phyloP scores from a whole-genome alignment of 345 rosid genomes.

The Bruguiera gymnorhiza region DNA sequence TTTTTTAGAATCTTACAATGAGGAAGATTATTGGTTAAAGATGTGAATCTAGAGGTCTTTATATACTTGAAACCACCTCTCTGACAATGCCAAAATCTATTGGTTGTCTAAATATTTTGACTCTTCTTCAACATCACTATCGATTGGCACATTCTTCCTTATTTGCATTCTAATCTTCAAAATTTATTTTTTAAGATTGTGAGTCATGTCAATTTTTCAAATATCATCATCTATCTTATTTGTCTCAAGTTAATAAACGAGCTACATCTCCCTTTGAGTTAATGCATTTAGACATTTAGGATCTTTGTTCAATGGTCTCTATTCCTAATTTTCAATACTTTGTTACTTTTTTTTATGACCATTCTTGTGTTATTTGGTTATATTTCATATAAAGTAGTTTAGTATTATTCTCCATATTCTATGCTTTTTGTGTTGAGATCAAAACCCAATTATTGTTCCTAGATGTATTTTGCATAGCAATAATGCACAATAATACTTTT shows the following conservation, averaged over 20 bases:
- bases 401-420: background rate
- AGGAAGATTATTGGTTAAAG: background rate
- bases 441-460: background rate
- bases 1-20: conserved; percentile 2
- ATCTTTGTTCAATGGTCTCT: background rate
- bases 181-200: background rate
- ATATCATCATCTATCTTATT: background rate
- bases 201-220: background rate
- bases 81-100: background rate
- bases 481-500: background rate
- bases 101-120: background rate
- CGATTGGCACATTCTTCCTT: background rate
- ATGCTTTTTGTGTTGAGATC: background rate
- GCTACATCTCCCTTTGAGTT: background rate
- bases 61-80: background rate
- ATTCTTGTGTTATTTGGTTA: background rate
- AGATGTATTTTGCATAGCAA: background rate
- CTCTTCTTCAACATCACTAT: background rate
- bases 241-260: background rate
- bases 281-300: background rate
- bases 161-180: background rate
- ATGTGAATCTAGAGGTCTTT: background rate
- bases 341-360: background rate
- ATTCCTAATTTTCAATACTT: background rate
- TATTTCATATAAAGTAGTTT: background rate